Percentiles rank a stretch among this genome's conserved stretches.
Conservation (phyloP, 441 rosid species). For the Euphorbia celastroides region DNA sequence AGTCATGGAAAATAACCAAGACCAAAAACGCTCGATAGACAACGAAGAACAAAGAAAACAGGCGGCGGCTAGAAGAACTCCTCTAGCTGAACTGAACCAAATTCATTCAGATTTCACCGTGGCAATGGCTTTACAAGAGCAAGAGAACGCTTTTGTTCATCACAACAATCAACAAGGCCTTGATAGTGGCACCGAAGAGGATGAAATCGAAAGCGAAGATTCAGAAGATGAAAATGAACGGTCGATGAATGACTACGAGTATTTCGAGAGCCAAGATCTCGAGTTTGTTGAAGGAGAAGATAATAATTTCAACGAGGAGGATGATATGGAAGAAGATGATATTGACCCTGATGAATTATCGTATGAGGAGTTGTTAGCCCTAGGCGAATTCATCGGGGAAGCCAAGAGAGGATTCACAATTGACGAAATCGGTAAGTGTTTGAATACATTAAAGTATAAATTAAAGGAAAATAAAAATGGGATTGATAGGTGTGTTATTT, state of each 20-base stretch:
- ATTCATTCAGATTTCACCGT: slow-evolving; percentile 45
- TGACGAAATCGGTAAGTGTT: slow-evolving; percentile 37
- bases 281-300: slow-evolving; percentile 47
- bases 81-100: slow-evolving; percentile 33
- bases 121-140: slow-evolving; percentile 42
- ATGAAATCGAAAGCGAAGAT: slow-evolving; percentile 4
- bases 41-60: slow-evolving; percentile 34
- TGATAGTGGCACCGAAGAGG: slow-evolving; percentile 30
- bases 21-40: slow-evolving; percentile 20
- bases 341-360: slow-evolving; percentile 65
- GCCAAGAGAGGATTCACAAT: slow-evolving; percentile 50
- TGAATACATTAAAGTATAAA: slow-evolving; percentile 23
- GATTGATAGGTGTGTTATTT: slow-evolving; percentile 64
- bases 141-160: slow-evolving; percentile 22
- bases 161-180: slow-evolving; percentile 25
- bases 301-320: slow-evolving; percentile 31
- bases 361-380: slow-evolving; percentile 63
- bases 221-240: slow-evolving; percentile 21
- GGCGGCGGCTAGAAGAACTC: slow-evolving; percentile 31
- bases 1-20: slow-evolving; percentile 17
- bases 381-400: slow-evolving; percentile 64
- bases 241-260: slow-evolving; percentile 31
- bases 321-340: slow-evolving; percentile 47
- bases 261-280: slow-evolving; percentile 27
- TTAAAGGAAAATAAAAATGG: slow-evolving; percentile 23